Base-by-base conservation (phyloP, 768 basidiomycete species). In the Lactifluus hygrophoroides region DNA sequence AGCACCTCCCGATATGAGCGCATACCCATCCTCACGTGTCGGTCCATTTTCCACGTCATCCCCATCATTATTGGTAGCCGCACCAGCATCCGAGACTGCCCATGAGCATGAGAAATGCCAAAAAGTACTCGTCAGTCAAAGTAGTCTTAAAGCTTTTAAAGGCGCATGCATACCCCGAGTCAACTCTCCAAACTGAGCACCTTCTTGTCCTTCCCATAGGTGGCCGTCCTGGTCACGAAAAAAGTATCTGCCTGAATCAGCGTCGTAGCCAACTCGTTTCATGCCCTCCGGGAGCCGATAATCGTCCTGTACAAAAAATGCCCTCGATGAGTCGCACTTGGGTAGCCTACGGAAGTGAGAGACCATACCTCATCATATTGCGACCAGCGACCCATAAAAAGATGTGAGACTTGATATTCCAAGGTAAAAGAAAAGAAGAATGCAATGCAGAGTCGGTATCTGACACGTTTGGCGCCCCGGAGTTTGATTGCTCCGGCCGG, bases 241-340 rank as follows among this genome's bases (percentile, higher is more conserved):
- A 67, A 78, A 77, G 73, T 90, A 89, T 48, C 77, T 73, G 49
- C 80, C 78, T 1, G 77, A 76, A 72, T 90, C 88, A 3, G 83
- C 73, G 70, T 91, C 88, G 66, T 90, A 90, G 11, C 87, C 88
- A 56, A 86, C 80, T 34, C 88, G 81, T 60, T 81, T 74, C 68
- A 79, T 70, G 42, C 79, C 79, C 52, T 75, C 75, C 1, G 80
- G 79, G 51, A 81, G 75, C 61, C 79, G 74, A 64, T 79, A 77
- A n/a, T 73, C 72, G 57, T 81, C 79, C 79, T 80, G 57, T 13
- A 58, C 16, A 48, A 9, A 48, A 9, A 14, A 38, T 19, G 27
- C 3, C 51, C 44, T 50, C 49, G 21, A 60, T 45, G n/a, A 56
- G 32, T 53, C 30, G n/a, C 30, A 59, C 19, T 23, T 17, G 32